Evolutionary conservation across 2,329 filamentous ascomycete species (phyloP), one percentile per base, ranked within the genome.

Genomic region (Xylaria sp.): DNA sequence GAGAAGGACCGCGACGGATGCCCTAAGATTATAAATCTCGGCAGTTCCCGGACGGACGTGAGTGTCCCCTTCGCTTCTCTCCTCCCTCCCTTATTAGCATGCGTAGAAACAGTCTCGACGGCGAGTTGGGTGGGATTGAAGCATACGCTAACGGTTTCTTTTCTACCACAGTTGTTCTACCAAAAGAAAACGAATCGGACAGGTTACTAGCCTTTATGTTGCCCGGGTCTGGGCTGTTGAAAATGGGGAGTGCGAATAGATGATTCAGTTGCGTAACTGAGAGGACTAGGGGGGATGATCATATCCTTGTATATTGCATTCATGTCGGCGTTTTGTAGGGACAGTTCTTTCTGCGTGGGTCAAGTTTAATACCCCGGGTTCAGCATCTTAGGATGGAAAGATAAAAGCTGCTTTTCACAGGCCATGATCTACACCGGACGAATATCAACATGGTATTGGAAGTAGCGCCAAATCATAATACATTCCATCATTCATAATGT

Each of bases 11-110:
- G 95, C 63, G 95, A 99, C 75, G 95, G 95, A 2, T 99, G 95
- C 78, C 95, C 95, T 55, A 99, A 99, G 87, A 99, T 99, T 78
- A 98, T 99, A 75, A 99, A 99, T 76, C 80, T 99, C 74, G 95
- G 95, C 41, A 96, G 91, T 82, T 95, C 90, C 61, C 88, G 95
- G 79, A 99, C 95, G 73, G 95, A 99, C 85, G 84, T 98, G 79
- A 70, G 83, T 81, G 64, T 57, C 8, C 27, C 31, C 17, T 1
- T 48, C 25, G 13, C 10, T 19, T 29, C 15, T 13, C n/a, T 43
- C n/a, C 35, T 15, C 46, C 47, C 87, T 88, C 70, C 88, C 68
- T 56, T n/a, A n/a, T n/a, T n/a, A n/a, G n/a, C n/a, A n/a, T n/a
- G n/a, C n/a, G n/a, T n/a, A n/a, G n/a, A n/a, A n/a, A n/a, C n/a